Base-by-base conservation (phyloP, 208 protist genomes). In the Leishmania martiniquensis region DNA sequence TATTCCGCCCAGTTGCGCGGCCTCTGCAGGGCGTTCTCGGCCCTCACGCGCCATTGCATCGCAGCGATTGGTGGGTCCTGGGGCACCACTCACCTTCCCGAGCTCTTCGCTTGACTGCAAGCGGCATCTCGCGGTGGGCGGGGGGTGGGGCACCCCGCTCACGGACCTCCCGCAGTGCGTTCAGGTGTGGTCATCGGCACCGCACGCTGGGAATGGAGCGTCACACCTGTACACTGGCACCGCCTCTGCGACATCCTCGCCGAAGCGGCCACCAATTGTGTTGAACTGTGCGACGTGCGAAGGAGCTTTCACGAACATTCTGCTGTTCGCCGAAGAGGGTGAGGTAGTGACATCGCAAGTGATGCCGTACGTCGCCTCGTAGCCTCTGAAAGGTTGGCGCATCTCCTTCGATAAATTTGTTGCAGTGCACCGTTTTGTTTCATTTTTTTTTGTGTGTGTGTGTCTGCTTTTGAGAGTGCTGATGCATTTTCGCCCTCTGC, bases 231-330 rank as follows among this genome's bases (percentile, higher is more conserved):
- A 12, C 47, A n/a, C 17, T n/a, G 68, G 47, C 49, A 9, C 49
- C 68, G 49, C 62, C 12, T 57, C 57, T 32, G 10, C 13, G n/a
- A 7, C 59, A 4, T 60, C 67, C 3, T 75, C 37, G 22, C 7
- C 59, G 29, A 62, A 39, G 20, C 79, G 60, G 15, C 74, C 67
- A 13, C 79, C 79, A 7, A 77, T 88, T 7, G 71, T 86, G 59
- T 72, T 95, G 25, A 83, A 87, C 57, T 89, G 88, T 42, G 89
- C 87, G 20, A 95, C 89, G 22, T 95, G 91, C 63, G 91, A 95
- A 62, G 91, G 91, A 0, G 79, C 75, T 4, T 86, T 84, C 65
- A 29, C 86, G 45, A 89, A 82, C n/a, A 80, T 90, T 45, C 65
- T 86, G 39, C 72, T 95, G 25, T 85, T 89, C 52, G 78, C 83